Percentiles rank a stretch among this genome's conserved stretches.
Evolutionary conservation across 75 land plant genomes (phyloP).

Genomic region (Selaginella tamariscina): DNA sequence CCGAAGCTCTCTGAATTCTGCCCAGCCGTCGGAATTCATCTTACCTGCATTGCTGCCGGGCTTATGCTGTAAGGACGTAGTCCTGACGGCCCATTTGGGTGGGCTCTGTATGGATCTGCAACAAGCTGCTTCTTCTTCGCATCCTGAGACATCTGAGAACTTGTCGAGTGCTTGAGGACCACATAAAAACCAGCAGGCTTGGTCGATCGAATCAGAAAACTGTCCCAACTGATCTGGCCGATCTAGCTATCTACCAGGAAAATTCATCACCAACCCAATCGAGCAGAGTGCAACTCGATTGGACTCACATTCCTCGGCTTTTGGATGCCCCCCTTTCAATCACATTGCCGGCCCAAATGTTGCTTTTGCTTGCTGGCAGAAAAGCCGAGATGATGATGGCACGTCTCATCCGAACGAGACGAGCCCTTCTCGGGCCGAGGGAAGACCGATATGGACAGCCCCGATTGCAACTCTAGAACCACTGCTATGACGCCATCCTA

Average conservation of each 20-base stretch:
- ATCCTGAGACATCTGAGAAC: background rate
- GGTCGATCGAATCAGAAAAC: background rate
- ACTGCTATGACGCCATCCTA: too few relatives aligned
- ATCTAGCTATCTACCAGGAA: background rate
- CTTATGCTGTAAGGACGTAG: too few relatives aligned
- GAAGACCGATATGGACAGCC: background rate
- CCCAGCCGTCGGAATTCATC: background rate
- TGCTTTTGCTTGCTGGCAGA: background rate
- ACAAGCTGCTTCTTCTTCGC: background rate
- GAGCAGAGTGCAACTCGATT: background rate
- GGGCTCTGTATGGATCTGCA: background rate
- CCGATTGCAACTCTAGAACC: background rate
- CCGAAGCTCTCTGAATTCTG: background rate
- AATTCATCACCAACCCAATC: background rate
- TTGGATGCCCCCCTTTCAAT: background rate
- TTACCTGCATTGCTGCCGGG: background rate
- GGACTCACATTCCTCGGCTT: background rate
- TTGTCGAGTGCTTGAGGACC: conserved; percentile 1
- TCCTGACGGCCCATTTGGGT: background rate
- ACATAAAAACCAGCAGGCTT: background rate
- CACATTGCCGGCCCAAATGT: conserved; percentile 1
- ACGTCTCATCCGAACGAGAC: background rate
- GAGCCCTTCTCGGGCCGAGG: background rate
- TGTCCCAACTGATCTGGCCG: background rate
- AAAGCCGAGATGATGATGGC: background rate